Base-by-base conservation (phyloP, 768 basidiomycete genomes). In the Auricularia auricula-judae region DNA sequence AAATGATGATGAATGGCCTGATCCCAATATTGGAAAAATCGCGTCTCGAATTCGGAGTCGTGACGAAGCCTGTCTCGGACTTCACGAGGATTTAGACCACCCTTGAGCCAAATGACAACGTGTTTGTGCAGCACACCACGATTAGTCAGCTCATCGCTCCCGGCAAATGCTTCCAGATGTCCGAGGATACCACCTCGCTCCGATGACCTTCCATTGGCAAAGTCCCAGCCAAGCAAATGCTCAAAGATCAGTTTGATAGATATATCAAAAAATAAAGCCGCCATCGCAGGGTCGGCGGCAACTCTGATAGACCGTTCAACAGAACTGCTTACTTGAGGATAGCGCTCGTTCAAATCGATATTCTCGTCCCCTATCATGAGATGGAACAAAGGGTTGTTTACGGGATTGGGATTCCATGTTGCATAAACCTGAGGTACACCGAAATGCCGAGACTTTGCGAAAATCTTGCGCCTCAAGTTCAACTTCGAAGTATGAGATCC, bases 261-360 rank as follows among this genome's bases (percentile, higher is more conserved):
- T 62, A 73, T 73, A 3, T 73, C 67, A 68, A 71, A 76, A 61
- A 76, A 76, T 4, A 76, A 70, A 1, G 72, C 72, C n/a, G 73
- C 76, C 1, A 74, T 71, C 21, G 76, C 74, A 56, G 76, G 75
- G 64, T 76, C 75, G 16, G 69, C 62, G 0, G 75, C 74, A 0
- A 77, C 34, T 0, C 70, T 34, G 0, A 70, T 16, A 2, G 74
- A 73, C 4, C 72, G 65, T 21, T 68, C 63, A 43, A 4, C 47
- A 3, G 69, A 51, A 14, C 60, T 4, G 0, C 64, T 63, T 0
- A 77, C 12, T 0, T 36, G 0, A 0, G 76, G 75, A 62, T 69
- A 77, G 0, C 64, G 34, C 0, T 62, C 18, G 14, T 3, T 18
- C 10, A 67, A 53, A 56, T 67, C 65, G 10, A 67, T 62, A 29